Evolutionary conservation across 228 moss, liverwort and hornwort genomes (phyloP).

Genomic region (Sphagnum fallax): DNA sequence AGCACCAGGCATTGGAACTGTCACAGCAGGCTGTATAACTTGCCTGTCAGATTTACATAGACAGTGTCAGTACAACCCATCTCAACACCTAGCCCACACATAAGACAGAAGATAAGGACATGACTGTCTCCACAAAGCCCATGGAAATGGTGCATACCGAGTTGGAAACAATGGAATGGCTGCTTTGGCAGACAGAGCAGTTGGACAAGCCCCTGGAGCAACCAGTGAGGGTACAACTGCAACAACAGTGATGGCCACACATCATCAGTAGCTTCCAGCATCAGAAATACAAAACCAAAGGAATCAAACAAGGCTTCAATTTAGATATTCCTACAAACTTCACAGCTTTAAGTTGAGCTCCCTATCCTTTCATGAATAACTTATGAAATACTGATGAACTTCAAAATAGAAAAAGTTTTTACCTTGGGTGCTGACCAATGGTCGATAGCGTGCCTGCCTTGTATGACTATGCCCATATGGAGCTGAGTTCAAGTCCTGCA

Average conservation of each 20-base stretch:
- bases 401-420: not conserved
- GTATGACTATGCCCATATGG: conserved; percentile 34
- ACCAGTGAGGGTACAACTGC: conserved; percentile 19
- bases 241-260: not conserved
- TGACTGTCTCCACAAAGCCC: too few relatives aligned
- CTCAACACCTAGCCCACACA: not conserved
- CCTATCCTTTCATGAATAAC: not conserved
- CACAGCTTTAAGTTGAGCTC: conserved; percentile 16
- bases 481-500: conserved; percentile 42
- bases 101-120: conserved; percentile 5
- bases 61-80: not conserved
- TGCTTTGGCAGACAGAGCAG: conserved; percentile 27
- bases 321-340: not conserved
- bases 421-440: conserved; percentile 54
- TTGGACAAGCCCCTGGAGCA: conserved; percentile 28
- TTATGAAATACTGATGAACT: not conserved
- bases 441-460: conserved; percentile 48
- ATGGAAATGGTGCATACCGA: conserved; percentile 20
- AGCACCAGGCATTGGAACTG: conserved; percentile 18
- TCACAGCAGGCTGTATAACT: conserved; percentile 15
- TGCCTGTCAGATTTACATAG: conserved; percentile 22
- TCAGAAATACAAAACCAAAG: not conserved
- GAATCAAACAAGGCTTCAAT: not conserved
- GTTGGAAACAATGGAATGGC: conserved; percentile 35
- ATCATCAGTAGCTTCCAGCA: not conserved